Percentiles rank a stretch among this genome's conserved stretches.
Conservation (phyloP, 192 early-diverging fungal species). For the Coemansia sp. region DNA sequence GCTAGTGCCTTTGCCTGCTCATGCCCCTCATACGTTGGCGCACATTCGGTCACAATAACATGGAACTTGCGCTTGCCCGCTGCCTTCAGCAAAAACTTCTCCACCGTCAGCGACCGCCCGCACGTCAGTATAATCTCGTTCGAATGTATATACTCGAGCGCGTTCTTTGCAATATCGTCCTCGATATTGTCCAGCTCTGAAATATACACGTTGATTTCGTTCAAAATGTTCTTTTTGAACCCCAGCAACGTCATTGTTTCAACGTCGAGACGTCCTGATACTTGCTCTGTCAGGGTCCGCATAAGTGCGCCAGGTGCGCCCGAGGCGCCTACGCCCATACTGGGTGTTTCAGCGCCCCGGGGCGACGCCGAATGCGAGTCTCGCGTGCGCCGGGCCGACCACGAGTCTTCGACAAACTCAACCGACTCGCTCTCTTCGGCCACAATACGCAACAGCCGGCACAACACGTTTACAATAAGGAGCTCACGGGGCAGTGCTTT, state of each 20-base stretch:
- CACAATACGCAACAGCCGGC: conserved; percentile 81
- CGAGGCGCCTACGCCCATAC: conserved; percentile 27
- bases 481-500: conserved; percentile 83
- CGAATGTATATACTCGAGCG: conserved; percentile 90
- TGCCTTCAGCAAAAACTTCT: conserved; percentile 80
- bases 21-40: conserved; percentile 87
- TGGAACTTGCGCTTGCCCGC: conserved; percentile 85
- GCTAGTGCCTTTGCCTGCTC: conserved; percentile 75
- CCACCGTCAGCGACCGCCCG: conserved; percentile 83
- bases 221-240: conserved; percentile 75
- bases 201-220: conserved; percentile 84
- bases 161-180: conserved; percentile 77
- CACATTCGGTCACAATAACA: conserved; percentile 92
- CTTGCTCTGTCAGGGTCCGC: conserved; percentile 49
- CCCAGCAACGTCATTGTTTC: conserved; percentile 42
- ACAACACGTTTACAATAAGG: conserved; percentile 81
- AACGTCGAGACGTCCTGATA: conserved; percentile 32
- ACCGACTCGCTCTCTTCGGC: conserved; percentile 57
- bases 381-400: not conserved
- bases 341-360: conserved; percentile 28
- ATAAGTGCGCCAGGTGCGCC: not conserved
- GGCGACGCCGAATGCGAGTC: conserved; percentile 17
- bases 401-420: conserved; percentile 20
- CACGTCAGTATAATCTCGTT: conserved; percentile 96
- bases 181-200: conserved; percentile 79